phyloP scores from a whole-genome alignment of 805 yeast species.

The Schizosaccharomyces japonicus region DNA sequence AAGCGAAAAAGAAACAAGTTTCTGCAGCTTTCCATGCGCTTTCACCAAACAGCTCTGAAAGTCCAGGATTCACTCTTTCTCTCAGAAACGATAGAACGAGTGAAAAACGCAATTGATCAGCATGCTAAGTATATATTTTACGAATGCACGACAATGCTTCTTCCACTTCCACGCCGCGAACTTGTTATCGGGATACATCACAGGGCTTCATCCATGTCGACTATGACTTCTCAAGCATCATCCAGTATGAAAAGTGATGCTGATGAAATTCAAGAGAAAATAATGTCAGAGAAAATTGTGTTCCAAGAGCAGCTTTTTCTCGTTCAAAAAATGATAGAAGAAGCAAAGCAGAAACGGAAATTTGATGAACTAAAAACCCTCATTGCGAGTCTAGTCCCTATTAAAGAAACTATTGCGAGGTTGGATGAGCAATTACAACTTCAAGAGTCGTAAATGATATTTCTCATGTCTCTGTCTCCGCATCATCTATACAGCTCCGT shows the following conservation, averaged over 20 bases:
- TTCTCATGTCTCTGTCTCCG: no score
- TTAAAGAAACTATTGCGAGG: no score
- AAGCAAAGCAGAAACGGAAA: constrained; percentile 38
- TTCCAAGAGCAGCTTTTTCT: constrained; percentile 61
- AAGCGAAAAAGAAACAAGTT: not conserved
- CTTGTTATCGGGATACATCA: no score
- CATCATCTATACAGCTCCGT: no score
- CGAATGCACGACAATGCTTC: not conserved
- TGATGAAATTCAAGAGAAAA: not conserved
- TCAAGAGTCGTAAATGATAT: no score
- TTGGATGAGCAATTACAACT: no score
- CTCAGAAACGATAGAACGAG: not conserved
- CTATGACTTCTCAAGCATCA: not conserved
- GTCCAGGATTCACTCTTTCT: not conserved
- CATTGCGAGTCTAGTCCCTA: constrained; percentile 22
- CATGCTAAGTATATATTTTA: not conserved
- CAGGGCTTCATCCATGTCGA: not conserved
- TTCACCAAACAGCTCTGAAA: not conserved
- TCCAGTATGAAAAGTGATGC: not conserved
- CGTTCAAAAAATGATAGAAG: constrained; percentile 38
- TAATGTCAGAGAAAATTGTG: constrained; percentile 33
- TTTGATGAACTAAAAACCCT: constrained; percentile 55
- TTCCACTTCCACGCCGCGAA: not conserved
- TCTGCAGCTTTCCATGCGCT: not conserved
- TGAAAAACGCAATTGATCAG: not conserved